A percentile compares a stretch with the other conserved stretches of the same genome.
phyloP scores from a whole-genome alignment of 495 filamentous ascomycete species.

The Penicillium waksmanii region DNA sequence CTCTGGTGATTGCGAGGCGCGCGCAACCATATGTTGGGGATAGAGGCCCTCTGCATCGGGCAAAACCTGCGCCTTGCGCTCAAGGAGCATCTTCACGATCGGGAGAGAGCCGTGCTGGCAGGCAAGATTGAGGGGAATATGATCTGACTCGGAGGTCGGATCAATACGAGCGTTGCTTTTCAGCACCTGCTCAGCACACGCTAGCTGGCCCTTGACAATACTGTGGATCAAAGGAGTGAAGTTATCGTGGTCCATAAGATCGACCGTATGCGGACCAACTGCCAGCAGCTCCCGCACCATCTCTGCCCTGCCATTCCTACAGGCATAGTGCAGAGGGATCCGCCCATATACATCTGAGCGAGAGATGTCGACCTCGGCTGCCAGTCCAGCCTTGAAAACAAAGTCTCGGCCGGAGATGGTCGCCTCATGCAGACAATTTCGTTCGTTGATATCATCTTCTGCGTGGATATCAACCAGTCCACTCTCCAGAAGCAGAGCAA shows the following conservation, averaged over 20 bases:
- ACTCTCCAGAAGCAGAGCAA: conserved; percentile 76
- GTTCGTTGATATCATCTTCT: conserved; percentile 95
- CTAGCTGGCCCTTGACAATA: conserved; percentile 80
- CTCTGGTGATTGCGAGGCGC: conserved; percentile 79
- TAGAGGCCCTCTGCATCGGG: conserved; percentile 95
- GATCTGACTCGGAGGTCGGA: conserved; percentile 80
- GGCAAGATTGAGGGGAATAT: conserved; percentile 91
- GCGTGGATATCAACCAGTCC: conserved; percentile 82
- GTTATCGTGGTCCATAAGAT: conserved; percentile 92
- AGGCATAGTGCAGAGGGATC: conserved; percentile 93
- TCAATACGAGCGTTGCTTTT: conserved; percentile 75
- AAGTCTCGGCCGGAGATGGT: conserved; percentile 83
- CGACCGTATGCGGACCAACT: conserved; percentile 66
- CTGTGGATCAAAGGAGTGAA: conserved; percentile 95
- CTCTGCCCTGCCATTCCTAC: conserved; percentile 86
- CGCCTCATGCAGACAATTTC: conserved; percentile 94
- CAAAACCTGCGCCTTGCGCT: conserved; percentile 73
- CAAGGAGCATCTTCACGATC: conserved; percentile 82
- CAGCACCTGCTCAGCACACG: conserved; percentile 78
- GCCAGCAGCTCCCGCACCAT: conserved; percentile 76
- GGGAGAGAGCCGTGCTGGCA: conserved; percentile 86
- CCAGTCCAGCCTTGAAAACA: conserved; percentile 74
- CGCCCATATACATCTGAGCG: conserved; percentile 90
- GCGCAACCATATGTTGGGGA: conserved; percentile 95
- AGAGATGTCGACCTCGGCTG: conserved; percentile 70